Conservation (phyloP, 805 yeast species). For the Candida hispaniensis region DNA sequence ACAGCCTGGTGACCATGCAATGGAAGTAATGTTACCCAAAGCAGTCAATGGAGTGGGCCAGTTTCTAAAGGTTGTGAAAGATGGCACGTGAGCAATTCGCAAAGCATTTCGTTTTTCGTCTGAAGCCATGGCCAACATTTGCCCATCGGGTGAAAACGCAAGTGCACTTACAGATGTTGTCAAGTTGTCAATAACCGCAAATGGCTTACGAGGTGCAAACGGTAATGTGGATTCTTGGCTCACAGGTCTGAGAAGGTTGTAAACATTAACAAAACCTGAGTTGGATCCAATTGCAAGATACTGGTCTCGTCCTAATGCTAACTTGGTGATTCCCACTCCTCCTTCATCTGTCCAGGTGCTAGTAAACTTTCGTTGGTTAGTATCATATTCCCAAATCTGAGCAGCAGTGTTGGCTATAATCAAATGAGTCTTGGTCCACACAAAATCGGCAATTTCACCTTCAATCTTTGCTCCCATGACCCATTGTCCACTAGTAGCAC, state of each 20-base stretch:
- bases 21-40: conserved; percentile 80
- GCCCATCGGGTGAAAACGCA: conserved; percentile 78
- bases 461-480: conserved; percentile 78
- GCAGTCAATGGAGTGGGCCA: conserved; percentile 99
- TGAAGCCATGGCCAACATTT: conserved; percentile 74
- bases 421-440: conserved; percentile 44
- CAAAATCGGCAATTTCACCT: conserved; percentile 76
- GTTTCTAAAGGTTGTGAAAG: conserved; percentile 75
- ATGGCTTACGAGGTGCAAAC: conserved; percentile 12
- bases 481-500: conserved; percentile 77
- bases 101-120: conserved; percentile 78
- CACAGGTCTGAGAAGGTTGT: conserved; percentile 42
- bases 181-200: conserved; percentile 58
- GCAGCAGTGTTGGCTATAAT: conserved; percentile 66
- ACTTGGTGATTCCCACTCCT: conserved; percentile 70
- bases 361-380: conserved; percentile 39
- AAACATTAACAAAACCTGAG: conserved; percentile 81
- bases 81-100: conserved; percentile 76
- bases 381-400: conserved; percentile 79
- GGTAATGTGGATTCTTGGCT: conserved; percentile 27
- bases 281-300: conserved; percentile 85
- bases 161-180: conserved; percentile 70
- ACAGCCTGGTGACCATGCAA: conserved; percentile 65
- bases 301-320: conserved; percentile 60
- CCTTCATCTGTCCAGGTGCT: conserved; percentile 78